A percentile compares a stretch with the other conserved stretches of the same genome.
Conservation (phyloP, 1,284 basidiomycete species). For the Tylopilus orsonianus region DNA sequence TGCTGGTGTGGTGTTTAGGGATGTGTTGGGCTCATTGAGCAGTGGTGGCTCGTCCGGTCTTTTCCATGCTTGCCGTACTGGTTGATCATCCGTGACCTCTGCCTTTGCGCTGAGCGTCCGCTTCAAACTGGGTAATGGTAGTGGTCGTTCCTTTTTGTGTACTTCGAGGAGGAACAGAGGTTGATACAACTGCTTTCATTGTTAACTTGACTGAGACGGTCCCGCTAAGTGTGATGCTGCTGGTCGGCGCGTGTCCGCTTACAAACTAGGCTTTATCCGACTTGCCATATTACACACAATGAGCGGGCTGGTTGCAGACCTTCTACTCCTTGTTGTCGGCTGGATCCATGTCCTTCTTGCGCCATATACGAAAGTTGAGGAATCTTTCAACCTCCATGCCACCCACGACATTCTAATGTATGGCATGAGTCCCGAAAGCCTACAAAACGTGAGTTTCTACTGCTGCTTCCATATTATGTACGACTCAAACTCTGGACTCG, state of each 20-base stretch:
- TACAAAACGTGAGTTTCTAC: slow-evolving; percentile 49
- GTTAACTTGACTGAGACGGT: neutral
- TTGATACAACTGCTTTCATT: slow-evolving; percentile 42
- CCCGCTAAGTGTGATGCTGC: too few species aligned
- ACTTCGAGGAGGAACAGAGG: slow-evolving; percentile 60
- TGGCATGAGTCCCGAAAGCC: slow-evolving; percentile 48
- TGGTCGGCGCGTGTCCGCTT: too few species aligned
- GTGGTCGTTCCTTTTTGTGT: slow-evolving; percentile 61
- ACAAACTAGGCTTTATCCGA: too few species aligned
- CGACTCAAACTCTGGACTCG: slow-evolving; percentile 13
- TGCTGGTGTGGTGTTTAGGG: slow-evolving; percentile 3
- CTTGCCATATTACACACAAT: too few species aligned
- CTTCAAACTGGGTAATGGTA: slow-evolving; percentile 40
- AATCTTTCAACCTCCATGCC: slow-evolving; percentile 94
- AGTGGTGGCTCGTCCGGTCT: slow-evolving; percentile 34
- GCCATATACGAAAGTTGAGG: slow-evolving; percentile 96
- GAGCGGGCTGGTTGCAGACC: slow-evolving; percentile 43
- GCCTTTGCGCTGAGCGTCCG: slow-evolving; percentile 33
- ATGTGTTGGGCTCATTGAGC: slow-evolving; percentile 27
- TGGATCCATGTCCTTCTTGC: slow-evolving; percentile 72
- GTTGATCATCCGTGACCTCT: slow-evolving; percentile 40
- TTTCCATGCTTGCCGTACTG: slow-evolving; percentile 22
- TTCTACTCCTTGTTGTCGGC: slow-evolving; percentile 54
- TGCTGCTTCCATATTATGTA: neutral
- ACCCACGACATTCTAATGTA: slow-evolving; percentile 85